phyloP scores from a whole-genome alignment of 2,329 filamentous ascomycete species.

The Sordariomycetes sp. region DNA sequence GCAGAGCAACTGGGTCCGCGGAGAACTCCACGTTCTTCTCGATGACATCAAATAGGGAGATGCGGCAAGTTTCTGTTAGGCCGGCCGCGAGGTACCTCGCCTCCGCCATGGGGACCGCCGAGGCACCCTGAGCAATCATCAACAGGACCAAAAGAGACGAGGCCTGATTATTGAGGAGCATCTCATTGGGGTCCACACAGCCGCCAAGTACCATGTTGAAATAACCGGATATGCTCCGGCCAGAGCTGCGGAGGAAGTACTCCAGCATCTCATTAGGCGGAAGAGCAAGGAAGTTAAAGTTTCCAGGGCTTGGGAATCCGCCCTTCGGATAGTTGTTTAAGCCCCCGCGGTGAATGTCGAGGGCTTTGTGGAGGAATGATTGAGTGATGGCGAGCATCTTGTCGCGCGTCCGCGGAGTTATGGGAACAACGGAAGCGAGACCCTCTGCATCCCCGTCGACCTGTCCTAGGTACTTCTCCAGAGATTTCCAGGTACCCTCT shows the following conservation, averaged over 20 bases:
- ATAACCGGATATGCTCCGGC: slow-evolving; percentile 52
- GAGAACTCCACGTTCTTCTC: slow-evolving; percentile 59
- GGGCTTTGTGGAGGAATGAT: slow-evolving; percentile 55
- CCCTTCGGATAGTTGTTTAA: slow-evolving; percentile 22
- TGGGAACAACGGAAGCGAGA: slow-evolving; percentile 27
- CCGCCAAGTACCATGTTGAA: slow-evolving; percentile 49
- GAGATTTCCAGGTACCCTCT: slow-evolving; percentile 28
- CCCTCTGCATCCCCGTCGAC: slow-evolving; percentile 21
- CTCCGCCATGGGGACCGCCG: slow-evolving; percentile 50
- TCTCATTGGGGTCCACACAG: slow-evolving; percentile 50
- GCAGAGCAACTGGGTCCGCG: slow-evolving; percentile 49
- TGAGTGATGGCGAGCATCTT: slow-evolving; percentile 61
- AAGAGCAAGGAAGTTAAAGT: slow-evolving; percentile 51
- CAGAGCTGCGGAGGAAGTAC: slow-evolving; percentile 52
- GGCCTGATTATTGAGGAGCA: slow-evolving; percentile 53
- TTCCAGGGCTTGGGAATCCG: slow-evolving; percentile 29
- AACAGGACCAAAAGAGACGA: slow-evolving; percentile 53
- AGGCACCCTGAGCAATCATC: slow-evolving; percentile 61
- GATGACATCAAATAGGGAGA: slow-evolving; percentile 58
- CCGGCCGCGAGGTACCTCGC: slow-evolving; percentile 53
- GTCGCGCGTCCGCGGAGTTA: slow-evolving; percentile 42
- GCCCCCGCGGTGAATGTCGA: slow-evolving; percentile 50
- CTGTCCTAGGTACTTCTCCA: slow-evolving; percentile 26
- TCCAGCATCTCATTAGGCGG: slow-evolving; percentile 54
- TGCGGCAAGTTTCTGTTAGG: slow-evolving; percentile 56